A percentile compares a stretch with the other conserved stretches of the same genome.
phyloP scores from a whole-genome alignment of 352 stramenopile genomes.

The Globisporangium carolinianum region DNA sequence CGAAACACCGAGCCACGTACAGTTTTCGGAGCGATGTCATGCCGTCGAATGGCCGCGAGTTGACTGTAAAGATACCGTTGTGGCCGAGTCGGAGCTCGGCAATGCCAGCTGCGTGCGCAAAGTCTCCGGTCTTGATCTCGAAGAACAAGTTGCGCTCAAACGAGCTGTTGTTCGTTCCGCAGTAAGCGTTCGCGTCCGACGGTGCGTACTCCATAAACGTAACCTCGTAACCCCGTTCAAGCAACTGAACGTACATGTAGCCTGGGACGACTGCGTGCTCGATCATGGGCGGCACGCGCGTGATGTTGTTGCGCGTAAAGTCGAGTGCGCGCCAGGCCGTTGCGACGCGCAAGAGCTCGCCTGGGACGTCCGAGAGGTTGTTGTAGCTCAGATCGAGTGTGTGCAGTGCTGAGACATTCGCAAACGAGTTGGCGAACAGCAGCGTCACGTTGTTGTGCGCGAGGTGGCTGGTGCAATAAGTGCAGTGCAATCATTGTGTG shows the following conservation, averaged over 20 bases:
- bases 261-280: conserved; percentile 29
- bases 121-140: conserved; percentile 38
- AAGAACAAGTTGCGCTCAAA: conserved; percentile 57
- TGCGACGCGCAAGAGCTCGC: conserved; percentile 27
- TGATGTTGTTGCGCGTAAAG: conserved; percentile 42
- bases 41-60: conserved; percentile 40
- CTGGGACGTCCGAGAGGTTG: conserved; percentile 32
- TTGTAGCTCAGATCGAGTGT: conserved; percentile 58
- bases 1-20: conserved; percentile 17
- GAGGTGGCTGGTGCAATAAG: conserved; percentile 19
- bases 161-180: conserved; percentile 21
- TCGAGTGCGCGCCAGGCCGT: conserved; percentile 52
- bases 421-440: conserved; percentile 33
- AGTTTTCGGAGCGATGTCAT: conserved; percentile 45
- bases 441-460: conserved; percentile 35
- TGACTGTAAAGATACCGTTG: conserved; percentile 56
- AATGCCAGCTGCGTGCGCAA: conserved; percentile 38
- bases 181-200: too few species aligned
- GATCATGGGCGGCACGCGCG: conserved; percentile 28
- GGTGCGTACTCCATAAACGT: not conserved
- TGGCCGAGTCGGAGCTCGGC: conserved; percentile 41
- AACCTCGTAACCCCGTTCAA: not conserved
- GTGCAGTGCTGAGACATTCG: conserved; percentile 37
- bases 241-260: conserved; percentile 39
- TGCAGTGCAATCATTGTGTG: not conserved